Conservation (phyloP, 2,329 filamentous ascomycete genomes). For the Exophiala sideris region DNA sequence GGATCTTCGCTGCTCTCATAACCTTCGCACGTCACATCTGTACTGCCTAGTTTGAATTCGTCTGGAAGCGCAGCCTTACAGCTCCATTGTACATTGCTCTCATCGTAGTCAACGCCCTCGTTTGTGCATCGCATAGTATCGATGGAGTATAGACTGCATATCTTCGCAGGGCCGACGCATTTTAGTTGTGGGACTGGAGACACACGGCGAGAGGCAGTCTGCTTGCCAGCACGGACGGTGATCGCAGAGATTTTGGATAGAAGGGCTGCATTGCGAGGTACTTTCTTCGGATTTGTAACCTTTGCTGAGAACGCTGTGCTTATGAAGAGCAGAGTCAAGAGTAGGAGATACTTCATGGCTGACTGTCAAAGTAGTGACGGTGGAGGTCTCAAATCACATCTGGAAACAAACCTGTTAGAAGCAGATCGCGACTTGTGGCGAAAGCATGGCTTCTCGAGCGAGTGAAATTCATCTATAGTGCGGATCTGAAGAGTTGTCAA, state of each 20-base stretch:
- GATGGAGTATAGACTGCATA: conserved; percentile 68
- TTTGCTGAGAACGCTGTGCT: conserved; percentile 16
- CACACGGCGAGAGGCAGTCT: conserved; percentile 74
- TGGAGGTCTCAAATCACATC: background rate
- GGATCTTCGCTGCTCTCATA: conserved; percentile 73
- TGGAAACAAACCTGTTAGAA: background rate
- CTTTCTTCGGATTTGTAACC: conserved; percentile 31
- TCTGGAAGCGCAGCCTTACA: conserved; percentile 65
- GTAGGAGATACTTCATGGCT: conserved; percentile 7
- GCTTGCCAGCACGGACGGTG: conserved; percentile 66
- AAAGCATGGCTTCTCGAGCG: no score
- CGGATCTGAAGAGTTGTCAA: background rate
- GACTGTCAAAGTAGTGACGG: background rate
- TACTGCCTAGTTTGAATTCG: conserved; percentile 73
- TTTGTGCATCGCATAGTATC: conserved; percentile 89
- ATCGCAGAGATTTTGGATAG: conserved; percentile 70
- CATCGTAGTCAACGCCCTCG: conserved; percentile 72
- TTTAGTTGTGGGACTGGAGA: conserved; percentile 73
- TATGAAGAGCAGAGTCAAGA: conserved; percentile 16
- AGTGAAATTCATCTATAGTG: no score
- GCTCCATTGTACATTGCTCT: conserved; percentile 85
- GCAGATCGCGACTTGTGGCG: no score
- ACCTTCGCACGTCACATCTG: conserved; percentile 90
- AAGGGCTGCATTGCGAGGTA: conserved; percentile 51
- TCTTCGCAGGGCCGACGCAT: conserved; percentile 65